These are phyloP conservation scores for Elasticomyces elasticus DNA, from an alignment of 495 filamentous ascomycete genomes.

Conservation along the genomic window DNA sequence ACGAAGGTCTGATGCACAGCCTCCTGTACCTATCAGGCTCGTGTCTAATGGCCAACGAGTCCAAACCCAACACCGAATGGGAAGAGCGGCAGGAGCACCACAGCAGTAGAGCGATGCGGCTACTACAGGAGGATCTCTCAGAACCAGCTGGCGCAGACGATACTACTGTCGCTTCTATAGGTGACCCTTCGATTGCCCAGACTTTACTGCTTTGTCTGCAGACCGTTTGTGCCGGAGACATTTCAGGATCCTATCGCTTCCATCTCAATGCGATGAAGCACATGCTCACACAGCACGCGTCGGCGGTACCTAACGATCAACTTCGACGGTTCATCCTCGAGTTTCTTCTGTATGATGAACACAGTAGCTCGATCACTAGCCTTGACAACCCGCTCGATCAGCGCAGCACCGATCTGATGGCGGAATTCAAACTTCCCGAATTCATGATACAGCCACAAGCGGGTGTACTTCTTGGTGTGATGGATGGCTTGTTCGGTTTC, in stretches of 20 bases:
- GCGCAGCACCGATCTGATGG: conserved; percentile 43
- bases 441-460: conserved; percentile 65
- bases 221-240: conserved; percentile 68
- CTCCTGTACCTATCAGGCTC: conserved; percentile 78
- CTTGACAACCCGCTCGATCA: conserved; percentile 38
- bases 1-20: conserved; percentile 86
- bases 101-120: conserved; percentile 45
- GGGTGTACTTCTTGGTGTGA: conserved; percentile 70
- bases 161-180: conserved; percentile 31
- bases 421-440: conserved; percentile 55
- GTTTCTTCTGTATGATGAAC: conserved; percentile 87
- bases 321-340: conserved; percentile 78
- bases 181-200: conserved; percentile 46
- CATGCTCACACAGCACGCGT: conserved; percentile 49
- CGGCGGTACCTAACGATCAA: conserved; percentile 39
- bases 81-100: conserved; percentile 47
- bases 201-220: conserved; percentile 77
- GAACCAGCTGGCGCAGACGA: conserved; percentile 9
- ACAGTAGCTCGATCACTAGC: conserved; percentile 69
- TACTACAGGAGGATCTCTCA: conserved; percentile 31
- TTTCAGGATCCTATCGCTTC: conserved; percentile 65
- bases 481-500: conserved; percentile 73
- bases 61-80: conserved; percentile 31
- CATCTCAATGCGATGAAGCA: conserved; percentile 70
- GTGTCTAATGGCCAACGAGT: conserved; percentile 52